These are phyloP conservation scores for Cyberlindnera euphorbiiphila DNA, from an alignment of 805 yeast genomes.

Conservation along the genomic window DNA sequence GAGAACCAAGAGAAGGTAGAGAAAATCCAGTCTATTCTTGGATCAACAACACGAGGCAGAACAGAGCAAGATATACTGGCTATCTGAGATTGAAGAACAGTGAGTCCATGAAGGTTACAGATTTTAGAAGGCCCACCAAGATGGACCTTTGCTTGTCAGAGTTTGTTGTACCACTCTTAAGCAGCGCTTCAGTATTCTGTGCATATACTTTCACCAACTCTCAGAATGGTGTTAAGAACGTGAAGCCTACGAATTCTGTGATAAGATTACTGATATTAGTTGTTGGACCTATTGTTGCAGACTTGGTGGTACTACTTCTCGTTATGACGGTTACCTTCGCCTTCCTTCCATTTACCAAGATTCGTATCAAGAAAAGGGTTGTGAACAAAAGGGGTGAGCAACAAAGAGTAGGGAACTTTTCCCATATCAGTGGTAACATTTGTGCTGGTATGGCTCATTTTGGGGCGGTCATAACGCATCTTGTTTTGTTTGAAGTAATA, in stretches of 20 bases:
- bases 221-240: slow-evolving; percentile 69
- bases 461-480: slow-evolving; percentile 47
- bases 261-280: slow-evolving; percentile 56
- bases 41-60: slow-evolving; percentile 68
- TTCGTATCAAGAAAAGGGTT: neutral
- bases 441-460: slow-evolving; percentile 57
- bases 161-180: slow-evolving; percentile 64
- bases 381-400: neutral
- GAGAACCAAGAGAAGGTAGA: slow-evolving; percentile 47
- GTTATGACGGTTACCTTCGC: slow-evolving; percentile 43
- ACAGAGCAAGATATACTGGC: slow-evolving; percentile 90
- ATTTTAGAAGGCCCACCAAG: slow-evolving; percentile 72
- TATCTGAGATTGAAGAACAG: slow-evolving; percentile 49
- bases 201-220: slow-evolving; percentile 82
- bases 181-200: slow-evolving; percentile 62
- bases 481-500: slow-evolving; percentile 55
- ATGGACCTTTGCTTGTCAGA: slow-evolving; percentile 78
- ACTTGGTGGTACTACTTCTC: slow-evolving; percentile 28
- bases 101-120: slow-evolving; percentile 32
- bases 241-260: slow-evolving; percentile 53
- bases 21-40: slow-evolving; percentile 50
- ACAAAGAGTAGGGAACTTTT: neutral
- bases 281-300: slow-evolving; percentile 44
- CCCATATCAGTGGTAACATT: slow-evolving; percentile 25
- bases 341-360: slow-evolving; percentile 41